Percentiles rank a stretch among this genome's conserved stretches.
Evolutionary conservation across 1,284 basidiomycete species (phyloP).

Genomic region (Rhodotorula glutinis): DNA sequence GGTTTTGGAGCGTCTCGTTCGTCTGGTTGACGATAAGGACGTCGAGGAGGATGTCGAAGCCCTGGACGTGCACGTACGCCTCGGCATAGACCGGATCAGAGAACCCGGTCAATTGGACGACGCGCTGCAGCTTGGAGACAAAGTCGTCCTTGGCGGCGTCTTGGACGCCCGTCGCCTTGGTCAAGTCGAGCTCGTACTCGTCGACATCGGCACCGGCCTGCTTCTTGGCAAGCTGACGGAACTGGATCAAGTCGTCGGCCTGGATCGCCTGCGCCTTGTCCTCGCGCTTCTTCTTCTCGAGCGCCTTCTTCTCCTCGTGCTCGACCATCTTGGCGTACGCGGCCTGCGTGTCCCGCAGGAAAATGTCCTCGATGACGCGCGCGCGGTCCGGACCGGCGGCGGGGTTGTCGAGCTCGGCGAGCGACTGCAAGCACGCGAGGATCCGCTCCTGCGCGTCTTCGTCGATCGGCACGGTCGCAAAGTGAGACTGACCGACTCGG

Average conservation of each 20-base stretch:
- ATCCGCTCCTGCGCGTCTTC: slow-evolving; percentile 97
- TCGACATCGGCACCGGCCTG: slow-evolving; percentile 63
- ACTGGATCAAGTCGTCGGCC: slow-evolving; percentile 86
- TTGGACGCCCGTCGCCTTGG: slow-evolving; percentile 78
- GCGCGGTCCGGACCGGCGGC: slow-evolving; percentile 20
- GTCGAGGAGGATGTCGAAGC: slow-evolving; percentile 95
- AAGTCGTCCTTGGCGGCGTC: slow-evolving; percentile 84
- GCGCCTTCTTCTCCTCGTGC: slow-evolving; percentile 85
- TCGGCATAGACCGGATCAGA: slow-evolving; percentile 98
- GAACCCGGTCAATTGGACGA: slow-evolving; percentile 96
- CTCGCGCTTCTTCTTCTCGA: slow-evolving; percentile 79
- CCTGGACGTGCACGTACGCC: slow-evolving; percentile 96
- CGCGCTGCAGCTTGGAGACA: slow-evolving; percentile 89
- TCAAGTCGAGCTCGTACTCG: slow-evolving; percentile 87
- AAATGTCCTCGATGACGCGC: slow-evolving; percentile 68
- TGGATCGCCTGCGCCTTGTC: slow-evolving; percentile 73
- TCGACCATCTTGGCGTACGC: slow-evolving; percentile 93
- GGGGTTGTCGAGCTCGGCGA: slow-evolving; percentile 54
- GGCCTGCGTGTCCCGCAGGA: slow-evolving; percentile 85
- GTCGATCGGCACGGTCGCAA: slow-evolving; percentile 88
- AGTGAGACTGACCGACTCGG: slow-evolving; percentile 95
- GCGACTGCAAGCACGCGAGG: slow-evolving; percentile 90
- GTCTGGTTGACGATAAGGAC: slow-evolving; percentile 98
- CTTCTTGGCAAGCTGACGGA: slow-evolving; percentile 95
- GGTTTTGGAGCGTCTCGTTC: slow-evolving; percentile 87